These are phyloP conservation scores for Biancaea sappan DNA, from an alignment of 306 rosid species.

Conservation along the genomic window DNA sequence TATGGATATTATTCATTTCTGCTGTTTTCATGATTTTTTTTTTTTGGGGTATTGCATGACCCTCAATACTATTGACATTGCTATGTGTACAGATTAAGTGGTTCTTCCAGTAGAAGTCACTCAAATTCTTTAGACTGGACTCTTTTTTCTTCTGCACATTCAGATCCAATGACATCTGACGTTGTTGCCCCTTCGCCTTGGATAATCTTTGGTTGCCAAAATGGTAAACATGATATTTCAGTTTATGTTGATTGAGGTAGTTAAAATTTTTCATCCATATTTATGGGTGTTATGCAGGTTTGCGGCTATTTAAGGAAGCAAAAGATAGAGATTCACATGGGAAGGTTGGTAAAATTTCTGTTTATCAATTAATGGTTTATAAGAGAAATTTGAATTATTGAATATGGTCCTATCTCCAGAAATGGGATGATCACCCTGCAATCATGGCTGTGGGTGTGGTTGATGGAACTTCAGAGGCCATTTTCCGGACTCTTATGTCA, in stretches of 20 bases:
- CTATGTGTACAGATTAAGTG: slow-evolving; percentile 57
- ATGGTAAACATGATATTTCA: slow-evolving; percentile 57
- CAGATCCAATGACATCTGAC: slow-evolving; percentile 67
- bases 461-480: slow-evolving; percentile 92
- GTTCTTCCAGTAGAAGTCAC: slow-evolving; percentile 48
- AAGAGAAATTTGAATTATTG: slow-evolving; percentile 29
- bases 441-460: slow-evolving; percentile 95
- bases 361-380: slow-evolving; percentile 29
- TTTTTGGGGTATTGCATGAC: not conserved
- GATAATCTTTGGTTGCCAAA: slow-evolving; percentile 95
- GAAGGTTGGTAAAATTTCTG: slow-evolving; percentile 52
- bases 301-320: slow-evolving; percentile 88
- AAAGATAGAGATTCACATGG: slow-evolving; percentile 73
- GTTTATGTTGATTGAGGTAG: slow-evolving; percentile 30
- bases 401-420: slow-evolving; percentile 47
- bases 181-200: slow-evolving; percentile 95
- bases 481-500: slow-evolving; percentile 87
- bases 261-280: slow-evolving; percentile 16
- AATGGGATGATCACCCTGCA: slow-evolving; percentile 98
- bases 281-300: slow-evolving; percentile 55
- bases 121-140: slow-evolving; percentile 67
- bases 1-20: not conserved
- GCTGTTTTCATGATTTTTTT: not conserved
- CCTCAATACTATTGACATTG: slow-evolving; percentile 17
- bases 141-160: slow-evolving; percentile 48